These are phyloP conservation scores for Xylariaceae sp. DNA, from an alignment of 2,329 filamentous ascomycete species.

Conservation along the genomic window DNA sequence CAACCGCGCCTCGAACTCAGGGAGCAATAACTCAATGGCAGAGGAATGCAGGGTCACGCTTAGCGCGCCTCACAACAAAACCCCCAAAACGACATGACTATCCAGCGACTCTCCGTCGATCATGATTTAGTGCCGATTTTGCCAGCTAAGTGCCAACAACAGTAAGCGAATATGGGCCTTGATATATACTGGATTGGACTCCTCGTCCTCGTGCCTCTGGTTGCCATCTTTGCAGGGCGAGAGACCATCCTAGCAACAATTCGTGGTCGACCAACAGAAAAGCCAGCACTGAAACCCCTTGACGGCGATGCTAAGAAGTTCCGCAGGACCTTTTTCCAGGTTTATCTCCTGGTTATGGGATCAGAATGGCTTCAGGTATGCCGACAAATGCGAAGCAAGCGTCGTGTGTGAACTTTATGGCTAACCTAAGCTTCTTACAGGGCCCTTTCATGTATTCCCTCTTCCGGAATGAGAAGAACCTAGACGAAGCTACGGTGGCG, in stretches of 20 bases:
- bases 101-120: not conserved
- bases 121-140: not conserved
- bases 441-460: conserved; percentile 42
- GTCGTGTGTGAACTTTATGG: no score
- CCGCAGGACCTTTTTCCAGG: conserved; percentile 36
- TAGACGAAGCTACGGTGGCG: conserved; percentile 42
- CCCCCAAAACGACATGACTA: not conserved
- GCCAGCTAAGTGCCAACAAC: not conserved
- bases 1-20: not conserved
- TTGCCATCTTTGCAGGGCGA: conserved; percentile 28
- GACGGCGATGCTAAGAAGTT: conserved; percentile 31
- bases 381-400: no score
- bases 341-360: conserved; percentile 56
- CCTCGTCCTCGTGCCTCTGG: conserved; percentile 30
- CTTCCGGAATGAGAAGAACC: conserved; percentile 40
- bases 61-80: not conserved
- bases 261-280: conserved; percentile 5
- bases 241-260: conserved; percentile 16
- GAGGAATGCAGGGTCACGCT: conserved; percentile 4
- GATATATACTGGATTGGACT: conserved; percentile 37
- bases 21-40: not conserved
- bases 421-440: no score
- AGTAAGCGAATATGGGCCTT: conserved; percentile 24
- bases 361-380: conserved; percentile 58
- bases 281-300: not conserved